These are phyloP conservation scores for Dendrobium officinale DNA, from an alignment of 106 monocot genomes.

Conservation along the genomic window DNA sequence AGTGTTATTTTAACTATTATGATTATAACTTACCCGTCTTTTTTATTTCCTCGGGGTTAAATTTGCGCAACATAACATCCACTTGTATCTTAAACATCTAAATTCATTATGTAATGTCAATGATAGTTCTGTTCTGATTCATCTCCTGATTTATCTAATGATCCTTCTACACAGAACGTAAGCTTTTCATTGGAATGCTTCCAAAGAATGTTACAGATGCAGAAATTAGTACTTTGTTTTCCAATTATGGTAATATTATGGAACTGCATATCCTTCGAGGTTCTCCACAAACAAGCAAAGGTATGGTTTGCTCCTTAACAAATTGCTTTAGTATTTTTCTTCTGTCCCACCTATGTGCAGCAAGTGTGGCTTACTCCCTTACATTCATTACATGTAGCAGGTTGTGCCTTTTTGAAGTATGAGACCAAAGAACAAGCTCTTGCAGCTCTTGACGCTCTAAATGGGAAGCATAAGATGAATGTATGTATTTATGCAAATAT, in stretches of 20 bases:
- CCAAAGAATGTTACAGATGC: conserved; percentile 83
- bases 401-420: conserved; percentile 95
- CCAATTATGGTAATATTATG: conserved; percentile 77
- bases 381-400: conserved; percentile 32
- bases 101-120: background rate
- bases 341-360: background rate
- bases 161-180: conserved; percentile 57
- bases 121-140: background rate
- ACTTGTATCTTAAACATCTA: background rate
- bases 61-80: background rate
- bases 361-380: background rate
- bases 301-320: conserved; percentile 28
- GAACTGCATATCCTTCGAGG: conserved; percentile 89
- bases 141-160: conserved; percentile 6
- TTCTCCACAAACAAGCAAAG: conserved; percentile 92
- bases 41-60: background rate
- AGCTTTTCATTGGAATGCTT: conserved; percentile 97
- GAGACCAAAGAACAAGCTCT: conserved; percentile 90
- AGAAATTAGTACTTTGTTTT: conserved; percentile 72
- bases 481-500: conserved; percentile 24
- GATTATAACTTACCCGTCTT: background rate
- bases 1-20: conserved; percentile 1
- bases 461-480: conserved; percentile 95
- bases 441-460: conserved; percentile 82
- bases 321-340: background rate